These are phyloP conservation scores for Fusarium acutatum DNA, from an alignment of 2,329 filamentous ascomycete species.

Conservation along the genomic window DNA sequence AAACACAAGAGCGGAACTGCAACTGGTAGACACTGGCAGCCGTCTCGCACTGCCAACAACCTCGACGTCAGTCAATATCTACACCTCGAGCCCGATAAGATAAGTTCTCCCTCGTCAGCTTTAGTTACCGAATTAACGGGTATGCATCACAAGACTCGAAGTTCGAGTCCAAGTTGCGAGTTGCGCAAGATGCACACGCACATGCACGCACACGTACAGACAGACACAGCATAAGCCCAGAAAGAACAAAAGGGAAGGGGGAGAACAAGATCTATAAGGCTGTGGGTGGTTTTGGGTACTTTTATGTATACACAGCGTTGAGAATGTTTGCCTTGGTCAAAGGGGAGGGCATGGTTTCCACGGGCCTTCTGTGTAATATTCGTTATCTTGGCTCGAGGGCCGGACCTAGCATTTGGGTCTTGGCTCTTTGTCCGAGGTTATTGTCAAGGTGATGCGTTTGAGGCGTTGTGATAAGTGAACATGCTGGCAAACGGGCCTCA, in stretches of 20 bases:
- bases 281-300: neutral
- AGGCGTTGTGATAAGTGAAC: neutral
- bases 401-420: neutral
- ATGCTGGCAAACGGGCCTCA: neutral
- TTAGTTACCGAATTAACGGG: slow-evolving; percentile 6
- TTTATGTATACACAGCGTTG: neutral
- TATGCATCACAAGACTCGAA: slow-evolving; percentile 23
- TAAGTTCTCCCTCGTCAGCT: neutral
- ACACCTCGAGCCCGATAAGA: neutral
- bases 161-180: slow-evolving; percentile 38
- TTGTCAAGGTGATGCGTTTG: neutral
- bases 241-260: neutral
- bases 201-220: slow-evolving; percentile 14
- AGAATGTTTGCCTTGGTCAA: slow-evolving; percentile 2
- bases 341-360: slow-evolving; percentile 12
- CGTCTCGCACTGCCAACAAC: neutral
- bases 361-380: slow-evolving; percentile 5
- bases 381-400: neutral
- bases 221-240: slow-evolving; percentile 22
- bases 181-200: slow-evolving; percentile 25
- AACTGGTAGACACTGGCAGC: slow-evolving; percentile 13
- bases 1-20: neutral
- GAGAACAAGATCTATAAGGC: neutral
- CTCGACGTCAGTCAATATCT: neutral
- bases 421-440: neutral